These are phyloP conservation scores for Pyrenophora teres DNA, from an alignment of 2,329 filamentous ascomycete genomes.

Conservation along the genomic window DNA sequence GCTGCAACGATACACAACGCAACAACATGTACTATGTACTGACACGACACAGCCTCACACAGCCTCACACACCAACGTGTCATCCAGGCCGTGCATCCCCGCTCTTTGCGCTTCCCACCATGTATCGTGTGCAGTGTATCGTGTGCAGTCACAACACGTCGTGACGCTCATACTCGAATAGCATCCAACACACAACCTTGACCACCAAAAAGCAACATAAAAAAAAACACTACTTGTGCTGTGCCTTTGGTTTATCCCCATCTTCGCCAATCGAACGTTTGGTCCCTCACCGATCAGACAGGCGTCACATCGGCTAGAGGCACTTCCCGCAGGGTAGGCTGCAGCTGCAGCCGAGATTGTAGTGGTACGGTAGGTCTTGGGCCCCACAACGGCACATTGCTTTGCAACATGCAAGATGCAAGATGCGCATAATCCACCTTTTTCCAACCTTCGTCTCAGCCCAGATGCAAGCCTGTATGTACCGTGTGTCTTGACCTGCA, in stretches of 20 bases:
- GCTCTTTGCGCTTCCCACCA: background rate
- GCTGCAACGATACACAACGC: background rate
- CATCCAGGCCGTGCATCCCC: background rate
- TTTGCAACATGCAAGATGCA: constrained; percentile 2
- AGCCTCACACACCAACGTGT: too few species aligned
- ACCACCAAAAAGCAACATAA: constrained; percentile 7
- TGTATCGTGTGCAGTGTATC: background rate
- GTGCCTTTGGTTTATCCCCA: background rate
- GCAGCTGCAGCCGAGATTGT: constrained; percentile 12
- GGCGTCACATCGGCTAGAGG: constrained; percentile 22
- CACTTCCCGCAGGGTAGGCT: constrained; percentile 18
- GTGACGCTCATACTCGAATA: constrained; percentile 8
- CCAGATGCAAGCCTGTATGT: constrained; percentile 2
- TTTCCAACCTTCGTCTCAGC: constrained; percentile 7
- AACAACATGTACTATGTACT: background rate
- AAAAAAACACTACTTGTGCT: background rate
- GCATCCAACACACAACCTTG: constrained; percentile 3
- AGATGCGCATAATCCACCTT: constrained; percentile 2
- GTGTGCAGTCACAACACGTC: constrained; percentile 4
- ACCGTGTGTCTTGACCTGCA: background rate
- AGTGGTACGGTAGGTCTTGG: background rate
- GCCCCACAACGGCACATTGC: constrained; percentile 3
- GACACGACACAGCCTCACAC: background rate
- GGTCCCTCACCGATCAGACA: constrained; percentile 14
- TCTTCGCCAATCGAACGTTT: constrained; percentile 15